Base-by-base conservation (phyloP, 2,329 filamentous ascomycete genomes). In the Calycina herbarum region DNA sequence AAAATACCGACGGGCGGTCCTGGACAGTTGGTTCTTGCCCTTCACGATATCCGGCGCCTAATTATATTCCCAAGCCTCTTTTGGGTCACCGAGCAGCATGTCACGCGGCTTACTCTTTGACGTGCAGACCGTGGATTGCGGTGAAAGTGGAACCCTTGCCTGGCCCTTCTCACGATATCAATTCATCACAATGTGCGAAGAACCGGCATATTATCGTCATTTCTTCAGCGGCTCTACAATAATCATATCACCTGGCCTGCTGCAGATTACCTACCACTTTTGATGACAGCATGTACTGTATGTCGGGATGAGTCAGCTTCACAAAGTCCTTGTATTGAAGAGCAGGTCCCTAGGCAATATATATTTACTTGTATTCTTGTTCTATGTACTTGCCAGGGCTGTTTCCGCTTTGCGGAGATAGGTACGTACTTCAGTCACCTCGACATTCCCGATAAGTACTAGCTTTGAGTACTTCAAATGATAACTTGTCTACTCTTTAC, bases 291-390 rank as follows among this genome's bases (percentile, higher is more conserved):
- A 48, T 48, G n/a, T 10, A 48, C 5, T 38, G n/a, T 20, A 48
- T 48, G 42, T 48, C n/a, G n/a, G n/a, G 42, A 48, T 48, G 42
- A 48, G 42, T 48, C 42, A 48, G 42, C 42, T 48, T 48, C 8
- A 10, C 17, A 20, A 20, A 20, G 42, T 24, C 42, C n/a, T 20
- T 15, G 42, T 48, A 48, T 8, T 20, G 17, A 8, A 48, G 17
- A 8, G 42, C n/a, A 20, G 8, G 42, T 20, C 20, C n/a, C 7
- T 33, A 33, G 31, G 7, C 31, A 33, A 33, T 48, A 48, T n/a
- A n/a, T 3, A 17, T 48, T 17, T 48, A 20, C n/a, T 20, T 48
- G 42, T 48, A 20, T 45, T 45, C 17, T 45, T n/a, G n/a, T 48
- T 48, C n/a, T 48, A n/a, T 48, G n/a, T 48, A 20, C 42, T 48